Conservation (phyloP, 441 rosid genomes). For the Arabidopsis hybrid region DNA sequence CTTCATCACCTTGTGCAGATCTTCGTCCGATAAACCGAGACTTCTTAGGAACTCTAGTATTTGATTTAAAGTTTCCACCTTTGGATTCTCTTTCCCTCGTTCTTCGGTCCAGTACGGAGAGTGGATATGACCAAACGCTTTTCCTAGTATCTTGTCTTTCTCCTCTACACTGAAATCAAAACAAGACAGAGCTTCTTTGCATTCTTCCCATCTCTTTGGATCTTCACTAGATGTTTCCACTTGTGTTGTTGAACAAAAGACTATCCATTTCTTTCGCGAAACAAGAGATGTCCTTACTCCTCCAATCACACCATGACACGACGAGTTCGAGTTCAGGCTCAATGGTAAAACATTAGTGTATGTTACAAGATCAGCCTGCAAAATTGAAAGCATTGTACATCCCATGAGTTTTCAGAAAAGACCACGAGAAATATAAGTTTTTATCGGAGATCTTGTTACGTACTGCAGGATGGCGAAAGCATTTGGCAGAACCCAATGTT, state of each 20-base stretch:
- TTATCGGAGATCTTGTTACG: conserved; percentile 32
- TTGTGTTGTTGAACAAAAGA: conserved; percentile 50
- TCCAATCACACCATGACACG: conserved; percentile 33
- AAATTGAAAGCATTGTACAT: not conserved
- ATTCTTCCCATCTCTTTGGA: conserved; percentile 75
- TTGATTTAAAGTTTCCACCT: conserved; percentile 51
- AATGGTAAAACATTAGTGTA: conserved; percentile 36
- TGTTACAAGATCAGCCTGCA: conserved; percentile 57
- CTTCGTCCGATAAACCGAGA: conserved; percentile 68
- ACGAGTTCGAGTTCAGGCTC: conserved; percentile 40
- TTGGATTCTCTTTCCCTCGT: conserved; percentile 68
- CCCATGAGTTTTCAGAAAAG: conserved; percentile 2
- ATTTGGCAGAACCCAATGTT: conserved; percentile 44
- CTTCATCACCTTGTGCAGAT: conserved; percentile 72
- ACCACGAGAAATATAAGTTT: not conserved
- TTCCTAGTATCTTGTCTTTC: conserved; percentile 84
- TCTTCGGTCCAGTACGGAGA: conserved; percentile 95
- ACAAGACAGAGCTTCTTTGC: conserved; percentile 65
- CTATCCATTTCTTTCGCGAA: conserved; percentile 54
- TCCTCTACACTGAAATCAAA: conserved; percentile 67
- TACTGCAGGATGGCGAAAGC: conserved; percentile 43
- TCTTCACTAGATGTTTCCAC: conserved; percentile 52
- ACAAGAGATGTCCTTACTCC: conserved; percentile 32
- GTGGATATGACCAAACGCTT: conserved; percentile 78
- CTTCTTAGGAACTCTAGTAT: conserved; percentile 65